Evolutionary conservation across 192 early-diverging fungal species (phyloP), one percentile per base, ranked within the genome.

Genomic region (Coemansia sp.): DNA sequence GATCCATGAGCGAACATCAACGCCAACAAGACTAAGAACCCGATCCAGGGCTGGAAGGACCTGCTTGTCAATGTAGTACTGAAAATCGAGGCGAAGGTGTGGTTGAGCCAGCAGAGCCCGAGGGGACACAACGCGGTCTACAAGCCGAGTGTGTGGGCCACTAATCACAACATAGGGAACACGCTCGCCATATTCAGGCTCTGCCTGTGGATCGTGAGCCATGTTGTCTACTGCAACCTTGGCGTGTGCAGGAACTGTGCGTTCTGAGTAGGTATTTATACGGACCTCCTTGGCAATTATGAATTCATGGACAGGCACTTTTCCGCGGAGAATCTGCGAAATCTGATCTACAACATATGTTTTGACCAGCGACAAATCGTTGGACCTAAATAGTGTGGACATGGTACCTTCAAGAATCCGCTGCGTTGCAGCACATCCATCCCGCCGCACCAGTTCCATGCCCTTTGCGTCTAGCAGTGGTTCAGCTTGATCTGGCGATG

Each of bases 401-500:
- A 98, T 76, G 39, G 83, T 76, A 0, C 85, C 76, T 65, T 96
- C 90, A 64, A 95, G 82, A 8, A 88, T 91, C 65, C 91, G 92
- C 64, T 87, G 88, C 12, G 88, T 87, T 0, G 86, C 88, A 6
- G 84, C 76, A 62, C 92, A 93, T 24, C 93, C 92, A 76, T 97
- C 94, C 1, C 96, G 76, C 29, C 94, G 83, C 12, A 98, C 91
- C 7, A 93, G 96, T 74, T 98, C 96, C 59, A 95, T 94, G 2
- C 96, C 96, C 72, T 98, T 98, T 37, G 89, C 93, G 63, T 98
- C 96, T 87, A 97, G 90, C 11, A 79, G 79, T 1, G 92, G 92
- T 50, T 86, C 86, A 2, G 54, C 78, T 56, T 93, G 87, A 3
- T 84, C 72, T 8, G 62, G 58, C 1, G 68, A 76, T 65, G 92